Percentiles rank a stretch among this genome's conserved stretches.
Conservation (phyloP, 805 yeast genomes). For the Candida corydali region DNA sequence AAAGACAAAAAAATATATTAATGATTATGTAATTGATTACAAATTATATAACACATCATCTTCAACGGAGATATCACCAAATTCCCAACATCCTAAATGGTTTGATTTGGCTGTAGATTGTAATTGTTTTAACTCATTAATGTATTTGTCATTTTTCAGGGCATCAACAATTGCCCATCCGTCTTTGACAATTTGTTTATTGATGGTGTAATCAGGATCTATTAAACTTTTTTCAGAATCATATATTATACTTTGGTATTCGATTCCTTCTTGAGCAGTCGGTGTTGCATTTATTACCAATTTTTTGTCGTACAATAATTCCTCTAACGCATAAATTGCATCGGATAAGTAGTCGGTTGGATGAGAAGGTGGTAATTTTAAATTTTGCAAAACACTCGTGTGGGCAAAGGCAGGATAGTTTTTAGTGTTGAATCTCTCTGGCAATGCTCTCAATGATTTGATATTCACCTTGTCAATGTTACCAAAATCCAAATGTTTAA, state of each 20-base stretch:
- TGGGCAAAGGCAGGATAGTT: slow-evolving; percentile 51
- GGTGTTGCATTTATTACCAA: slow-evolving; percentile 53
- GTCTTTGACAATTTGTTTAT: slow-evolving; percentile 51
- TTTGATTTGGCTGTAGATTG: slow-evolving; percentile 47
- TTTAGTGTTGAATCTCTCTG: slow-evolving; percentile 41
- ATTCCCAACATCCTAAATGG: slow-evolving; percentile 69
- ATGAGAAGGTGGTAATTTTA: slow-evolving; percentile 53
- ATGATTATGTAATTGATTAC: not conserved
- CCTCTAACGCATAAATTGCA: slow-evolving; percentile 52
- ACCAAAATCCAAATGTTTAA: slow-evolving; percentile 63
- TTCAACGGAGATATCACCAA: slow-evolving; percentile 65
- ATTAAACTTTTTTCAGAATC: slow-evolving; percentile 51
- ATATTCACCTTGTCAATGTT: slow-evolving; percentile 43
- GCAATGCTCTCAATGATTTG: slow-evolving; percentile 47
- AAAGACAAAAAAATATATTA: not conserved
- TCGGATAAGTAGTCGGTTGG: slow-evolving; percentile 53
- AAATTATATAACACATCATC: slow-evolving; percentile 27
- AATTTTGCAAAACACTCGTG: slow-evolving; percentile 47
- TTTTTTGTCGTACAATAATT: slow-evolving; percentile 46
- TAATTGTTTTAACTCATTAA: slow-evolving; percentile 30
- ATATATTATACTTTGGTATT: slow-evolving; percentile 50
- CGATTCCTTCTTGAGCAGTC: slow-evolving; percentile 31
- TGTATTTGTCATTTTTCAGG: slow-evolving; percentile 28
- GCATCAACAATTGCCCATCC: slow-evolving; percentile 59
- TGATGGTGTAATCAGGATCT: slow-evolving; percentile 56